Base-by-base conservation (phyloP, 208 protist species). In the Acanthamoeba polyphaga region DNA sequence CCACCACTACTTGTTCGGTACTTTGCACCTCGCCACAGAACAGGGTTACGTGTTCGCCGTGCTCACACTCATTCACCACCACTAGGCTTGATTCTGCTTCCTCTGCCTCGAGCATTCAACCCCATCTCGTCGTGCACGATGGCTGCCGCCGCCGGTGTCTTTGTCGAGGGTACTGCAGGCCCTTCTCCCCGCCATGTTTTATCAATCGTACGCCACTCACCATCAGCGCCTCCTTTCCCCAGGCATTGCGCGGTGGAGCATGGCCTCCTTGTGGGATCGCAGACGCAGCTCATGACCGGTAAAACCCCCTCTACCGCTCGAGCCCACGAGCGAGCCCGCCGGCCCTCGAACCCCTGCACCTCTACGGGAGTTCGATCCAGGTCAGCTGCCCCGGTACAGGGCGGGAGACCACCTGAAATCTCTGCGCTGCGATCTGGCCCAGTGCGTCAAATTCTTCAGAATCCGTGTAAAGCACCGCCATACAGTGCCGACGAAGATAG, bases 241-340 rank as follows among this genome's bases (percentile, higher is more conserved):
- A 84, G 76, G 78, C 49, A 87, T 87, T 34, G 78, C 78, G 13
- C 78, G 78, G 9, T 87, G 78, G 78, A 87, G 78, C 51, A 64
- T 87, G 78, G 78, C 78, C 19, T 87, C 78, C 9, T n/a, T 87
- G 10, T 87, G 78, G 78, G 78, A 87, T 24, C 78, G 78, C 49
- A 64, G 43, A 27, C 58, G 19, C 58, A 27, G 13, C 58, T 64
- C 13, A 64, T 55, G 51, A 55, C 51, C 38, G 38, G 38, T 38
- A 38, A 38, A 38, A 38, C 38, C 38, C 38, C 38, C 38, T 38
- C 38, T 38, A 38, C 38, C 64, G 24, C 27, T 10, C 9, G 15
- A n/a, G 19, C 64, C 12, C 64, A 70, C n/a, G 19, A 12, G 64
- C 24, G 64, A 58, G 13, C 53, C 53, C 7, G 9, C 13, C 7